Percentiles rank a stretch among this genome's conserved stretches.
Conservation (phyloP, 208 protist genomes). For the Acanthamoeba healyi region DNA sequence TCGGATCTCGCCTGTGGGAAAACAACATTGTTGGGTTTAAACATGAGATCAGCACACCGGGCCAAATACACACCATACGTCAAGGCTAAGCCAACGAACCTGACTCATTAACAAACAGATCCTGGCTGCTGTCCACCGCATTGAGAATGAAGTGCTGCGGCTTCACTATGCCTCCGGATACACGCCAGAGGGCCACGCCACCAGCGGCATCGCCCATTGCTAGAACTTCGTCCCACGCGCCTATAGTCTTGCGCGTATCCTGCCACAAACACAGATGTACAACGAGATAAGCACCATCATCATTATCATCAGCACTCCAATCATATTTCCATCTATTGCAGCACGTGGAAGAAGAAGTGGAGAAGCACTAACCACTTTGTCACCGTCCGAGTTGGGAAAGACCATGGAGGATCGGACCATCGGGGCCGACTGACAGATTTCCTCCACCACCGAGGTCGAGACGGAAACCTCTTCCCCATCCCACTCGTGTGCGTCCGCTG, state of each 20-base stretch:
- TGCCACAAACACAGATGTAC: neutral
- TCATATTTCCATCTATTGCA: too few species aligned
- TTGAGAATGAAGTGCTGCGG: constrained; percentile 26
- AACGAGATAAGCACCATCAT: too few species aligned
- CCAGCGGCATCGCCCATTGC: constrained; percentile 1
- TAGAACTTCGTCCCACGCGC: neutral
- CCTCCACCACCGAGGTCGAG: neutral
- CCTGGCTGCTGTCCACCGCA: neutral
- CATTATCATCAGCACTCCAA: too few species aligned
- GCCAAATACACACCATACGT: neutral
- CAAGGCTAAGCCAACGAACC: neutral
- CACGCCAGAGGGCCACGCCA: constrained; percentile 5
- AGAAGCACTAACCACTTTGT: neutral
- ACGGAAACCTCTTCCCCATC: neutral
- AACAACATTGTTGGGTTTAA: too few species aligned
- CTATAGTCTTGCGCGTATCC: neutral
- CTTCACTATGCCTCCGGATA: neutral
- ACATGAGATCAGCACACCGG: too few species aligned
- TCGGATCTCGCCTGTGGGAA: neutral
- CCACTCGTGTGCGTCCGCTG: neutral
- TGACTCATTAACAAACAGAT: neutral
- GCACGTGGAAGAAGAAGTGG: too few species aligned
- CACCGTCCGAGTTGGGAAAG: neutral
- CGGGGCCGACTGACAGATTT: neutral
- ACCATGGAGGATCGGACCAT: neutral